Evolutionary conservation across 2,329 filamentous ascomycete genomes (phyloP).

Genomic region (Aspergillus alliaceus): DNA sequence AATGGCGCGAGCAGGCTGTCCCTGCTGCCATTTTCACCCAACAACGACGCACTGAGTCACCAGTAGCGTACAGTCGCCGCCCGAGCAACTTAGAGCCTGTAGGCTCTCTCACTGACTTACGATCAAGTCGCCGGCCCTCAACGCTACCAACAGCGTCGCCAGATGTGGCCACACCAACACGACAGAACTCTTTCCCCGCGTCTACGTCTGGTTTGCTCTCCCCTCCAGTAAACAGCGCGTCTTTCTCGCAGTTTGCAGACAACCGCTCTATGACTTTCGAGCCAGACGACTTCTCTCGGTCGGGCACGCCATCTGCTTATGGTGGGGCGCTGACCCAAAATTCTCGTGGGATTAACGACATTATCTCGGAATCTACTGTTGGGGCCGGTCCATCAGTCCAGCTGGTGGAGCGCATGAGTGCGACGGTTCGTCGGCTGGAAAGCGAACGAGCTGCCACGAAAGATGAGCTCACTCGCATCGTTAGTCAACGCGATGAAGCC

Average conservation of each 20-base stretch:
- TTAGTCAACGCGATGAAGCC: slow-evolving; percentile 85
- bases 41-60: slow-evolving; percentile 42
- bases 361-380: slow-evolving; percentile 84
- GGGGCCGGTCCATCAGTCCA: slow-evolving; percentile 91
- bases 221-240: slow-evolving; percentile 25
- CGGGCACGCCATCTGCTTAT: slow-evolving; percentile 38
- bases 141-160: slow-evolving; percentile 36
- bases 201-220: slow-evolving; percentile 30
- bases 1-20: slow-evolving; percentile 54
- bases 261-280: slow-evolving; percentile 47
- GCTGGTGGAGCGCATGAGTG: slow-evolving; percentile 93
- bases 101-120: slow-evolving; percentile 38
- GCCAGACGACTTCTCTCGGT: slow-evolving; percentile 45
- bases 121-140: slow-evolving; percentile 44
- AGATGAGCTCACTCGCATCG: slow-evolving; percentile 80
- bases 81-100: slow-evolving; percentile 39
- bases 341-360: slow-evolving; percentile 71
- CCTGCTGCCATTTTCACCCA: slow-evolving; percentile 36
- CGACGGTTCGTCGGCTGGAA: slow-evolving; percentile 85
- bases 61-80: slow-evolving; percentile 42
- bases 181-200: slow-evolving; percentile 48
- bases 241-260: slow-evolving; percentile 26
- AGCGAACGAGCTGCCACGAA: slow-evolving; percentile 85
- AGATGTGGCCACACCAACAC: slow-evolving; percentile 41
- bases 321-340: slow-evolving; percentile 36